A percentile compares a stretch with the other conserved stretches of the same genome.
Conservation (phyloP, 495 filamentous ascomycete species). For the Hypoxylon crocopeplum region DNA sequence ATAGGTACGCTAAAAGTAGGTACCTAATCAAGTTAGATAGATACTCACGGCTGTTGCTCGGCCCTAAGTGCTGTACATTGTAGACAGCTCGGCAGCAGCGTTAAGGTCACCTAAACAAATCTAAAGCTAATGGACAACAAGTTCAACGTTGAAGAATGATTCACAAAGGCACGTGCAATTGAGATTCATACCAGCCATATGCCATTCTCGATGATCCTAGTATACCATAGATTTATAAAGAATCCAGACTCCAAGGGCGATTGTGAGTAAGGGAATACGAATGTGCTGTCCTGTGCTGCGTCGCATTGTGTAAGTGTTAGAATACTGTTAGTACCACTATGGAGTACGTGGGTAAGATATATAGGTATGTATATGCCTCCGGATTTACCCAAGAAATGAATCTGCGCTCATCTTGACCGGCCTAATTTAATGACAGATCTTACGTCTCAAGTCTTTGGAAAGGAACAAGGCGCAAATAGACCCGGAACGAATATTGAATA, state of each 20-base stretch:
- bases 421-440: not conserved
- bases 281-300: constrained; percentile 31
- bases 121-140: too few relatives aligned
- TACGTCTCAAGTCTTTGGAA: not conserved
- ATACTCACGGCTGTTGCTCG: constrained; percentile 30
- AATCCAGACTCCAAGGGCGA: not conserved
- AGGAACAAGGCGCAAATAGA: too few relatives aligned
- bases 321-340: not conserved
- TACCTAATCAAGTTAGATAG: constrained; percentile 14
- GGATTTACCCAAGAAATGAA: not conserved
- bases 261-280: constrained; percentile 15
- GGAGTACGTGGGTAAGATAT: not conserved
- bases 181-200: too few relatives aligned
- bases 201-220: too few relatives aligned
- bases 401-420: not conserved
- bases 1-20: too few relatives aligned
- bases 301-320: constrained; percentile 12
- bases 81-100: not conserved
- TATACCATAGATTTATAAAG: too few relatives aligned
- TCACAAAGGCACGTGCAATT: not conserved
- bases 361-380: not conserved
- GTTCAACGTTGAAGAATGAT: not conserved
- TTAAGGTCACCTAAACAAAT: too few relatives aligned
- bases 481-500: too few relatives aligned
- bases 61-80: constrained; percentile 2